Evolutionary conservation across 768 basidiomycete genomes (phyloP), one percentile per base, ranked within the genome.

Genomic region (Gymnopilus junonius): DNA sequence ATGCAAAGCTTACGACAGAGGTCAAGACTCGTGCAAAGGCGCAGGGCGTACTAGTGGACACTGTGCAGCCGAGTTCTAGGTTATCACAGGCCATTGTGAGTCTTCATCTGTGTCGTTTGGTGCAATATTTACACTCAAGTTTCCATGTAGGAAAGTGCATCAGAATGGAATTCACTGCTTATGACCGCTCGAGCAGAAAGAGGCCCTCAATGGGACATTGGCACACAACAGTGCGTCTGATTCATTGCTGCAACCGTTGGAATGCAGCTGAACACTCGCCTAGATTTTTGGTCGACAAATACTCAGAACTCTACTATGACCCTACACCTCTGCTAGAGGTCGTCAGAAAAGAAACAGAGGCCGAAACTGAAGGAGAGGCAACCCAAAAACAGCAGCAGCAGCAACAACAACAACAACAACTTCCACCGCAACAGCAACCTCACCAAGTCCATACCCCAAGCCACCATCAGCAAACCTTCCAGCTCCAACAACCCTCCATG

Each of bases 131-230:
- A 14, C 61, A 8, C 35, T 59, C 59, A 14, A 43, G 12, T 37
- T 42, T 37, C 45, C 51, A 27, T 55, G 37, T 48, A 86, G 85
- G 92, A 94, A 73, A 87, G 86, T 69, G 91, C 93, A 10, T 92
- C 91, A 10, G 90, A 93, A 66, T 94, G 93, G 93, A 94, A 94
- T 67, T 93, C 92, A 0, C 68, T 93, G 57, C 80, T 94, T 48
- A 83, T 87, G 63, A 89, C 88, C 27, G 93, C 93, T 3, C 85
- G 93, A 37, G 93, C 92, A 8, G 87, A 90, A 62, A 81, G 93
- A 63, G 93, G 93, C 0, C 93, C 93, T 3, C 92, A 93, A 69
- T 94, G 92, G 92, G 93, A 94, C 72, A 81, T 93, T 39, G 91
- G 91, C 17, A 93, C 93, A 14, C 92, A 94, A 73, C 88, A 91